Evolutionary conservation across 441 rosid species (phyloP), one percentile per base, ranked within the genome.

Genomic region (Dalechampia spathulata): DNA sequence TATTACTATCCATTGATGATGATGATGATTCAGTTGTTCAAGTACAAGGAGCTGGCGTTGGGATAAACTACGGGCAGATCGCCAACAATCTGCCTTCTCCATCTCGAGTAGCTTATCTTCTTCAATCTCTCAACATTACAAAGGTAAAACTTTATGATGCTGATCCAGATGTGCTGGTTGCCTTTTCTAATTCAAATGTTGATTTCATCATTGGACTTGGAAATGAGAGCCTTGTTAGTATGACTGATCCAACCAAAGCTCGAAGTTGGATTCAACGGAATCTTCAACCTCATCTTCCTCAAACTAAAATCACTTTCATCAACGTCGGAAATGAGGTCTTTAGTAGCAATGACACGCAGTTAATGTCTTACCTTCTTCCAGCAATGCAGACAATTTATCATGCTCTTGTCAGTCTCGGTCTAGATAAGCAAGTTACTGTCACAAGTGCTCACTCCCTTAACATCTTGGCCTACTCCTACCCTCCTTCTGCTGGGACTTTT

Each of bases 401-500:
- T 1, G 30, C 77, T 6, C 78, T 81, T 1, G 72, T 62, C 13
- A 57, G 52, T 23, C 78, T 81, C 8, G 87, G 82, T 6, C 72
- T 89, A 17, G 83, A 76, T 32, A 72, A 73, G 26, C 82, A 80
- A 70, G 90, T 89, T 15, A 56, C 64, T 0, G 92, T 89, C 43
- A 77, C 95, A 0, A 68, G 86, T 1, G 86, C 97, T 0, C 92
- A 89, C 61, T 72, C 97, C 0, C 72, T 83, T 0, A 69, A 66
- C 48, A 60, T 89, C 21, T 73, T 89, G 9, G 67, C 49, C 41
- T 64, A 23, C 9, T 89, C 97, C 1, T 83, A 60, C 38, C 95
- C 97, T 40, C 95, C 97, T 53, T 86, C 97, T 0, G 46, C 85
- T 0, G 92, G 95, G 12, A 50, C 79, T 34, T 89, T 89, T 61